These are phyloP conservation scores for Fusarium tanahbumbuense DNA, from an alignment of 2,329 filamentous ascomycete genomes.

Conservation along the genomic window DNA sequence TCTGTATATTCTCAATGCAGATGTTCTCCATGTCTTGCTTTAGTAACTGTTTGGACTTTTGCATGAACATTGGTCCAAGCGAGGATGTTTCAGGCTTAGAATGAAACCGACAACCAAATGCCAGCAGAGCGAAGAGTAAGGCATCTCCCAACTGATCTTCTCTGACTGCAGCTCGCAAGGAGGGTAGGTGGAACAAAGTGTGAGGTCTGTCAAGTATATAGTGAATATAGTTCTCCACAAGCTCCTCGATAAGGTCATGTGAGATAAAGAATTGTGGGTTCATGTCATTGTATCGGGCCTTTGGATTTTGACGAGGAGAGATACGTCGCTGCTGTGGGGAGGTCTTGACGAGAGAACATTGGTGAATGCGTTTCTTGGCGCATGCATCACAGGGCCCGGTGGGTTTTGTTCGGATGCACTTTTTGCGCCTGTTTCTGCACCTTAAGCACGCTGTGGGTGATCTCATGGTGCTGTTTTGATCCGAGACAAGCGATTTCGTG, in stretches of 20 bases:
- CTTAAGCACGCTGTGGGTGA: conserved; percentile 6
- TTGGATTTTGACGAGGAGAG: background rate
- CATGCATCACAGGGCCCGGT: conserved; percentile 6
- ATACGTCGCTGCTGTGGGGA: background rate
- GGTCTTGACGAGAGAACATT: conserved; percentile 9
- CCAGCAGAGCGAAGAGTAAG: conserved; percentile 3
- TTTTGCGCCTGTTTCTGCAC: conserved; percentile 15
- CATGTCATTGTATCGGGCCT: background rate
- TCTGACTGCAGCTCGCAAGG: background rate
- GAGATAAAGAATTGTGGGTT: conserved; percentile 3
- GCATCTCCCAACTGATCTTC: conserved; percentile 2
- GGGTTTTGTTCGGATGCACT: conserved; percentile 9
- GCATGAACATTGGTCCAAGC: conserved; percentile 6
- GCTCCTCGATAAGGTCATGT: conserved; percentile 13
- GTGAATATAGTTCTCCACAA: conserved; percentile 18
- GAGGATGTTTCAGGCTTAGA: background rate
- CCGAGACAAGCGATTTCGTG: background rate
- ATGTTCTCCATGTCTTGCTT: conserved; percentile 14
- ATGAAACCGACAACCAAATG: conserved; percentile 14
- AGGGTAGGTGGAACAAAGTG: conserved; percentile 1
- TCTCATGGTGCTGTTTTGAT: conserved; percentile 1
- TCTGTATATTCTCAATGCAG: conserved; percentile 18
- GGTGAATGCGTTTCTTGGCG: background rate
- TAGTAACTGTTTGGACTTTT: conserved; percentile 1
- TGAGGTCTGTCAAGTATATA: conserved; percentile 17